These are phyloP conservation scores for Elsinoe necatrix DNA, from an alignment of 2,329 filamentous ascomycete species.

Conservation along the genomic window DNA sequence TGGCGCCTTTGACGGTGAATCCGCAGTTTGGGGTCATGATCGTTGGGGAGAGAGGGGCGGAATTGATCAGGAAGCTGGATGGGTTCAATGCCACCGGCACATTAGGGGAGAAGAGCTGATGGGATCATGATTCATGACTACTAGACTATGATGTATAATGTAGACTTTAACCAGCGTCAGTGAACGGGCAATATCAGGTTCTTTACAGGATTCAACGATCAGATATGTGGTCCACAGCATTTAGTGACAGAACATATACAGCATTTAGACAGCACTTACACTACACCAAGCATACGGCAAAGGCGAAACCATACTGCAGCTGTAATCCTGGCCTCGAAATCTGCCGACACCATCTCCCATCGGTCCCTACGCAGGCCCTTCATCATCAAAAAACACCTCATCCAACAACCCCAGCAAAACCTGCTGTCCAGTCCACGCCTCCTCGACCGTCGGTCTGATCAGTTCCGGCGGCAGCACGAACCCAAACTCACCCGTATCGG, in stretches of 20 bases:
- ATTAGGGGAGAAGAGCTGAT: not conserved
- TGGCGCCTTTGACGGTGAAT: constrained; percentile 46
- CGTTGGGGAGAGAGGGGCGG: constrained; percentile 44
- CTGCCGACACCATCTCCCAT: too few relatives aligned
- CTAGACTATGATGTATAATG: not conserved
- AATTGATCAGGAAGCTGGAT: constrained; percentile 37
- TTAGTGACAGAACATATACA: too few relatives aligned
- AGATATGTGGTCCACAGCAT: too few relatives aligned
- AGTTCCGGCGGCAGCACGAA: constrained; percentile 8
- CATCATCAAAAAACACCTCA: constrained; percentile 10
- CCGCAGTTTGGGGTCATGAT: constrained; percentile 49
- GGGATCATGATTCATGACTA: not conserved
- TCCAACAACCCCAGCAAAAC: constrained; percentile 5
- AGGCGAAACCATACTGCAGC: not conserved
- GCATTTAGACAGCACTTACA: too few relatives aligned
- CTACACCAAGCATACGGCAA: too few relatives aligned
- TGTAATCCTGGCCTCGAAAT: too few relatives aligned
- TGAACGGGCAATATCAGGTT: too few relatives aligned
- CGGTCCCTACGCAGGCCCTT: not conserved
- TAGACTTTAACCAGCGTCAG: too few relatives aligned
- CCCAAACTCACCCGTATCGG: constrained; percentile 1
- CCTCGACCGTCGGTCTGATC: constrained; percentile 7
- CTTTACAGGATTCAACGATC: too few relatives aligned
- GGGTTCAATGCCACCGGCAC: not conserved
- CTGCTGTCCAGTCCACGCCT: constrained; percentile 10